A percentile compares a stretch with the other conserved stretches of the same genome.
Evolutionary conservation across 768 basidiomycete species (phyloP).

Genomic region (Neoboletus brunneissimus): DNA sequence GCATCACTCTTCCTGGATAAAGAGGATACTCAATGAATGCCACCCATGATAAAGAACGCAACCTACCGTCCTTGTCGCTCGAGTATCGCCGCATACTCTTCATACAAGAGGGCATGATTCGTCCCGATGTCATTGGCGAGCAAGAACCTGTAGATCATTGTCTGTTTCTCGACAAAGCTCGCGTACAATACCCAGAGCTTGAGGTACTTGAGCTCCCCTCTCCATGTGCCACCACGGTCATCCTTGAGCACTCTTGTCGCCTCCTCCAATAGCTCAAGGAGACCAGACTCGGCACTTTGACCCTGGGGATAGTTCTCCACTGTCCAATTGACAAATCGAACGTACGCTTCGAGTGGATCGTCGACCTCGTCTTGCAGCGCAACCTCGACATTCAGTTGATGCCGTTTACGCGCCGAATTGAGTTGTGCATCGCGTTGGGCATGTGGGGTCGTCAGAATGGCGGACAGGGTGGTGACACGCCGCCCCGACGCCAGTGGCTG

Average conservation of each 20-base stretch:
- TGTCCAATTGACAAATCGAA: conserved; percentile 85
- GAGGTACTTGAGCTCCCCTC: conserved; percentile 79
- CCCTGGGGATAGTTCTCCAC: conserved; percentile 94
- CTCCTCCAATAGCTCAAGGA: conserved; percentile 91
- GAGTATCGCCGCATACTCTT: conserved; percentile 84
- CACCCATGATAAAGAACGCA: conserved; percentile 30
- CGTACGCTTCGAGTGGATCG: conserved; percentile 83
- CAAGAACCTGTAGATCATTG: conserved; percentile 85
- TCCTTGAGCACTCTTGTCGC: conserved; percentile 84
- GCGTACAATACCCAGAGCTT: conserved; percentile 95
- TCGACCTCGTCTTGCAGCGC: conserved; percentile 74
- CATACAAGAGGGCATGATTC: conserved; percentile 76
- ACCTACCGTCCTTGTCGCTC: conserved; percentile 80
- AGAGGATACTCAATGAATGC: conserved; percentile 17
- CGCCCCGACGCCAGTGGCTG: conserved; percentile 80
- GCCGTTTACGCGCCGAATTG: conserved; percentile 58
- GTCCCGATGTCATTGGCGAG: conserved; percentile 91
- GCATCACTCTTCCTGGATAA: conserved; percentile 72
- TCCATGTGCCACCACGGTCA: conserved; percentile 70
- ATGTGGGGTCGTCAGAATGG: conserved; percentile 73
- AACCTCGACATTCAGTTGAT: conserved; percentile 69
- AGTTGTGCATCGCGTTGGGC: conserved; percentile 71
- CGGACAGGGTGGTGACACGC: conserved; percentile 73
- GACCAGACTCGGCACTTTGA: conserved; percentile 80
- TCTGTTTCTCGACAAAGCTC: conserved; percentile 85